phyloP scores from a whole-genome alignment of 495 filamentous ascomycete species.

The Pyronema omphalodes region DNA sequence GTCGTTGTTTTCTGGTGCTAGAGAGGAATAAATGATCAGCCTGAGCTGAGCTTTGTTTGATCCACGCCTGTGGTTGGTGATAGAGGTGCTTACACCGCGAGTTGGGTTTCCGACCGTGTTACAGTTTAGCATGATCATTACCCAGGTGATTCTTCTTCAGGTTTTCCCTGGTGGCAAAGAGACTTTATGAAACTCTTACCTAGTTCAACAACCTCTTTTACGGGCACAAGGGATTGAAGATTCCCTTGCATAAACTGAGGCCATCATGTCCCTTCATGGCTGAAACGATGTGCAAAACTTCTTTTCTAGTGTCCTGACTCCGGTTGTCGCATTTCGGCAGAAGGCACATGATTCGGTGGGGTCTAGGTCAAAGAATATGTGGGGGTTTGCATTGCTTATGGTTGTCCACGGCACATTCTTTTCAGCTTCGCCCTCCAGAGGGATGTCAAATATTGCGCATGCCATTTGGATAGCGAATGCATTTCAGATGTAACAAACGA shows the following conservation, averaged over 20 bases:
- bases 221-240: neutral
- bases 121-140: constrained; percentile 8
- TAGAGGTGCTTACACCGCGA: neutral
- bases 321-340: constrained; percentile 32
- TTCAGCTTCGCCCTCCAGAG: constrained; percentile 43
- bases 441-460: constrained; percentile 43
- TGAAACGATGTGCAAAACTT: neutral
- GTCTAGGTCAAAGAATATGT: constrained; percentile 49
- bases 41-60: neutral
- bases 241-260: neutral
- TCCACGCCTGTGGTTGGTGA: neutral
- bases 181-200: constrained; percentile 9
- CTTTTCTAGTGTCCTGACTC: constrained; percentile 4
- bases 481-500: constrained; percentile 31
- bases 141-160: constrained; percentile 9
- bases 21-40: constrained; percentile 18
- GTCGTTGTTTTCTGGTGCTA: constrained; percentile 4
- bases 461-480: constrained; percentile 41
- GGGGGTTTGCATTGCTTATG: constrained; percentile 40
- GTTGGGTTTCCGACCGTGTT: constrained; percentile 12
- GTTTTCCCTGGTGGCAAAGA: constrained; percentile 1
- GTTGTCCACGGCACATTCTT: constrained; percentile 40
- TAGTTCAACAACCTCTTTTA: neutral
- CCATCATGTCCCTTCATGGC: neutral
- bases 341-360: constrained; percentile 43